Evolutionary conservation across 352 stramenopile genomes (phyloP).

Genomic region (Globisporangium canariense): DNA sequence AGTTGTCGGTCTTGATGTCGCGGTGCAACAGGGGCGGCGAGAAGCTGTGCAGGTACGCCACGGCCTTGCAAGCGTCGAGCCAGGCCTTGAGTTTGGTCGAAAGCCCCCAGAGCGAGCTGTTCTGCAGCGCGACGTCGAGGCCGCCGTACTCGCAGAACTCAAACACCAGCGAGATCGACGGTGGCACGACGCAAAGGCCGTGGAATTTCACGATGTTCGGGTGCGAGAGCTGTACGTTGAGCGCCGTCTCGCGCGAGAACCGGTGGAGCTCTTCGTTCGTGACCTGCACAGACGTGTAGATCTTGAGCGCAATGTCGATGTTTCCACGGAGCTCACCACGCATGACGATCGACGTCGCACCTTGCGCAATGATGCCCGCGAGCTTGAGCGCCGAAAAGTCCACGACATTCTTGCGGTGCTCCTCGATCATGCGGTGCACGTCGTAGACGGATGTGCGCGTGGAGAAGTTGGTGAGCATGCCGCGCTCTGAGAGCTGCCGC

Average conservation of each 20-base stretch:
- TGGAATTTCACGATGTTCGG: constrained; percentile 84
- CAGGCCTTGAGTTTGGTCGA: constrained; percentile 79
- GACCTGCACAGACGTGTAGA: constrained; percentile 82
- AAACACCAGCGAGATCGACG: constrained; percentile 83
- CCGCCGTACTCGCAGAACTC: constrained; percentile 85
- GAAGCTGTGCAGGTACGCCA: constrained; percentile 85
- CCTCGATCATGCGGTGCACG: constrained; percentile 87
- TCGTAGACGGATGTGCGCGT: constrained; percentile 87
- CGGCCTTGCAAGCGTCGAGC: constrained; percentile 76
- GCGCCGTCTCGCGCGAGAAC: constrained; percentile 77
- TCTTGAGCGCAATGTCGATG: constrained; percentile 76
- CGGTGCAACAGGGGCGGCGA: constrained; percentile 73
- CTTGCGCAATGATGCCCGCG: constrained; percentile 76
- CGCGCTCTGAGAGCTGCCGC: constrained; percentile 69
- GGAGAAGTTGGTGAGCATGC: constrained; percentile 87
- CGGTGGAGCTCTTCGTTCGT: constrained; percentile 79
- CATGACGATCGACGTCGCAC: constrained; percentile 83
- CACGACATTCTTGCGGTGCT: constrained; percentile 77
- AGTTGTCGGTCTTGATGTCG: constrained; percentile 88
- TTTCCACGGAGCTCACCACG: constrained; percentile 53
- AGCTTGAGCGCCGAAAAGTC: constrained; percentile 73
- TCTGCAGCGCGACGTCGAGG: constrained; percentile 54
- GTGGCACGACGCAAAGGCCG: constrained; percentile 76
- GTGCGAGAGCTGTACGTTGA: constrained; percentile 80
- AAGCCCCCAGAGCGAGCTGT: constrained; percentile 54